A percentile compares a stretch with the other conserved stretches of the same genome.
Conservation (phyloP, 1,139 yeast species). For the Tardiomyces digboiensis region DNA sequence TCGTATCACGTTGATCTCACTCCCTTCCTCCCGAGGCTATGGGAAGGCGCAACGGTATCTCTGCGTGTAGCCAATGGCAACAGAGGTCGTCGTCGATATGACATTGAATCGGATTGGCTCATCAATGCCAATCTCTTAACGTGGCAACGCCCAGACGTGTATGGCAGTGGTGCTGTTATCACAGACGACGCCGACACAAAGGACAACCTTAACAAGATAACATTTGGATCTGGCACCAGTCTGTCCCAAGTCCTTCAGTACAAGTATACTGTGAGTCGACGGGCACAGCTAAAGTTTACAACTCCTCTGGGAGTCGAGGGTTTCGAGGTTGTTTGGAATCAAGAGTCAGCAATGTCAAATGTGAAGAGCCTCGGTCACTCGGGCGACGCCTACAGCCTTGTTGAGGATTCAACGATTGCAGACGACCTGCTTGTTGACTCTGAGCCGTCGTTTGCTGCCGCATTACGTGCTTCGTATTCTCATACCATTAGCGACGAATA, state of each 20-base stretch:
- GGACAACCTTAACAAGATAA: not conserved
- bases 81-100: conserved; percentile 30
- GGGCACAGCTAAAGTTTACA: conserved; percentile 6
- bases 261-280: conserved; percentile 1
- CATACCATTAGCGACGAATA: not conserved
- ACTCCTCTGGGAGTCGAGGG: conserved; percentile 1
- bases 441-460: not conserved
- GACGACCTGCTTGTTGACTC: conserved; percentile 3
- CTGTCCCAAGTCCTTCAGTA: conserved; percentile 4
- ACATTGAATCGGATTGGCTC: conserved; percentile 58
- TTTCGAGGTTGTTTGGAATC: conserved; percentile 9
- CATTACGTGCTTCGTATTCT: not conserved
- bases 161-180: conserved; percentile 18
- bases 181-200: not conserved
- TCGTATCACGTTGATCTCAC: conserved; percentile 58
- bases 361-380: conserved; percentile 4
- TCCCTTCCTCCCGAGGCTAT: conserved; percentile 52
- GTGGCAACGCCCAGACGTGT: conserved; percentile 38
- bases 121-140: conserved; percentile 54
- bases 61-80: conserved; percentile 47
- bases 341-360: conserved; percentile 6
- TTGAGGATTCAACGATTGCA: conserved; percentile 6
- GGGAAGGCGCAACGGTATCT: conserved; percentile 31
- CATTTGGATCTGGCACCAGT: not conserved
- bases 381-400: conserved; percentile 8